These are phyloP conservation scores for Aspergillus puulaauensis DNA, from an alignment of 2,329 filamentous ascomycete genomes.

Conservation along the genomic window DNA sequence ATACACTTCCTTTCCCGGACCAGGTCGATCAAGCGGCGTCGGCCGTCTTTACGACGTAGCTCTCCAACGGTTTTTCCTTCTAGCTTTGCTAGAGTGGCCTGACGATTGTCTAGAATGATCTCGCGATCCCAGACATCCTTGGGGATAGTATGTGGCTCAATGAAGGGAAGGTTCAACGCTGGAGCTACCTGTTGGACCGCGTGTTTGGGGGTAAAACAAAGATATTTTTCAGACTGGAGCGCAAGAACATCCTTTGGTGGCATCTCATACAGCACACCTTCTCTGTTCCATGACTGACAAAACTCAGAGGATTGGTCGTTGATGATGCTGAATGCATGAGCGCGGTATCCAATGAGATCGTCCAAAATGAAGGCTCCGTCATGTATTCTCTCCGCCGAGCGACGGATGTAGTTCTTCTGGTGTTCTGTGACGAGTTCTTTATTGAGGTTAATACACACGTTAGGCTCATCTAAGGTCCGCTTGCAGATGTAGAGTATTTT, in stretches of 20 bases:
- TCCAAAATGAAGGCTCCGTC: slow-evolving; percentile 16
- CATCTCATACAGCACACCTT: slow-evolving; percentile 29
- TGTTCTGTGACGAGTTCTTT: slow-evolving; percentile 27
- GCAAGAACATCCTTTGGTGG: slow-evolving; percentile 30
- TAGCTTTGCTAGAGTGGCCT: slow-evolving; percentile 33
- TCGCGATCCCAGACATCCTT: slow-evolving; percentile 24
- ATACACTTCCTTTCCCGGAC: slow-evolving; percentile 36
- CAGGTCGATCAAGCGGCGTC: slow-evolving; percentile 24
- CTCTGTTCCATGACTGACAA: slow-evolving; percentile 29
- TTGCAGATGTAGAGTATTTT: slow-evolving; percentile 36
- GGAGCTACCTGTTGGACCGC: slow-evolving; percentile 16
- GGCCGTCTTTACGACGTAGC: slow-evolving; percentile 27
- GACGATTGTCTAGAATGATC: slow-evolving; percentile 30
- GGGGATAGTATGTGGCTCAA: slow-evolving; percentile 18
- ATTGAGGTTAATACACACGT: slow-evolving; percentile 28
- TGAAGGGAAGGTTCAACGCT: slow-evolving; percentile 24
- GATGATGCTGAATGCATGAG: slow-evolving; percentile 24
- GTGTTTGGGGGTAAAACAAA: slow-evolving; percentile 22
- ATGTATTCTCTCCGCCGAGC: slow-evolving; percentile 19
- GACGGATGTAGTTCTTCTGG: slow-evolving; percentile 29
- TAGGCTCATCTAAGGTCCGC: slow-evolving; percentile 27
- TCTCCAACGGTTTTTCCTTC: slow-evolving; percentile 38
- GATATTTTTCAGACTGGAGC: slow-evolving; percentile 38
- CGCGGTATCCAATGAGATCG: slow-evolving; percentile 32
- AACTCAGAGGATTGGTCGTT: slow-evolving; percentile 23